Base-by-base conservation (phyloP, 805 yeast genomes). In the Suhomyces vadensis region DNA sequence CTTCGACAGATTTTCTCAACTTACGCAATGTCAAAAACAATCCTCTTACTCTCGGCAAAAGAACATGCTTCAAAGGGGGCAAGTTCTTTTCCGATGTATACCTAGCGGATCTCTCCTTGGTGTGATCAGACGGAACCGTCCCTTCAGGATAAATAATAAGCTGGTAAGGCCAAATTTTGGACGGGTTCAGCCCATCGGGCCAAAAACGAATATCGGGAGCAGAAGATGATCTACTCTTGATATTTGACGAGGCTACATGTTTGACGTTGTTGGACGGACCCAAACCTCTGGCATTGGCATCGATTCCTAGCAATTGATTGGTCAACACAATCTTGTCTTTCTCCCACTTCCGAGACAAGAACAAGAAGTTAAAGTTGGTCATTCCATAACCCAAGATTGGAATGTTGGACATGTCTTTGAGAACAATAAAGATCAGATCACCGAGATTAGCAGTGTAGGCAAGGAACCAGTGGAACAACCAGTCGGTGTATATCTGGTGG, bases 401-500 rank as follows among this genome's bases (percentile, higher is more conserved):
- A 14, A 91, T 66, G 37, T 71, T 73, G 39, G 91, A 71, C 16
- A 95, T 80, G 48, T 83, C 87, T 63, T 92, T 92, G 62, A 91
- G 71, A 48, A 89, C 77, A 46, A 92, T 89, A 53, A 75, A 81
- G 7, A 91, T 72, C 38, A 78, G 73, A 29, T 85, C 85, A 6
- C 83, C 79, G 35, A 83, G 63, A n/a, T 74, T 63, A 9, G 88
- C 78, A 5, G 90, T 75, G 60, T 87, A 85, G 0, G 87, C 71
- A 16, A 87, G 48, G 80, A 87, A 92, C 99, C 99, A 92, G 43
- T 89, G 53, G 55, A 79, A 90, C 8, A 86, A 74, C 99, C 99
- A 92, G 61, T 92, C 99, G 3, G 92, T 82, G 61, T 92, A 92
- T 19, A 92, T 84, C 66, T 91, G 97, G 64, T 92, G 98, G 60